Evolutionary conservation across 768 basidiomycete species (phyloP).

Genomic region (Mrakia gelida): DNA sequence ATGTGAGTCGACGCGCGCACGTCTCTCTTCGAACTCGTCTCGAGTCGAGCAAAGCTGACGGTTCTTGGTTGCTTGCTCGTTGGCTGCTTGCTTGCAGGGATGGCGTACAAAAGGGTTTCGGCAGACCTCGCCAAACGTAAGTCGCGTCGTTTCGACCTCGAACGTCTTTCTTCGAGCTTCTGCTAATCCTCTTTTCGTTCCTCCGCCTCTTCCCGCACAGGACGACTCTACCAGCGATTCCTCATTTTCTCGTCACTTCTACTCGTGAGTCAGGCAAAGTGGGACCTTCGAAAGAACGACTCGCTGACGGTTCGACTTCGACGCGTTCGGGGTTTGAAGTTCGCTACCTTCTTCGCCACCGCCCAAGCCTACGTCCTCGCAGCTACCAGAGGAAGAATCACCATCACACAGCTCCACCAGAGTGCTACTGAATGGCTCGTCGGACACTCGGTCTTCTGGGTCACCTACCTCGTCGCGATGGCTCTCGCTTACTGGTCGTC

Average conservation of each 20-base stretch:
- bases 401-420: neutral
- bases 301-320: neutral
- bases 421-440: neutral
- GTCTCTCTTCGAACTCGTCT: neutral
- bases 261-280: neutral
- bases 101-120: slow-evolving; percentile 3
- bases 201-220: neutral
- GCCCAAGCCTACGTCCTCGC: neutral
- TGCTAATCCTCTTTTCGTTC: too few species aligned
- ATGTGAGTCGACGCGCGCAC: neutral
- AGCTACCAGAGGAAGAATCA: neutral
- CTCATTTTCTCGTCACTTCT: neutral
- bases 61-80: neutral
- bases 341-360: neutral
- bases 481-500: neutral
- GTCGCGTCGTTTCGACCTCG: neutral
- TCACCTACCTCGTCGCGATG: neutral
- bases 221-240: neutral
- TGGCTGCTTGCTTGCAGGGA: neutral
- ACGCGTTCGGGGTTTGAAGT: neutral
- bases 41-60: neutral
- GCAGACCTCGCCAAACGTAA: neutral
- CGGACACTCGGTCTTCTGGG: neutral
- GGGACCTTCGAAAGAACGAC: neutral
- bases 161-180: too few species aligned